Base-by-base conservation (phyloP, 1,284 basidiomycete genomes). In the Lentinula novae-zelandiae region DNA sequence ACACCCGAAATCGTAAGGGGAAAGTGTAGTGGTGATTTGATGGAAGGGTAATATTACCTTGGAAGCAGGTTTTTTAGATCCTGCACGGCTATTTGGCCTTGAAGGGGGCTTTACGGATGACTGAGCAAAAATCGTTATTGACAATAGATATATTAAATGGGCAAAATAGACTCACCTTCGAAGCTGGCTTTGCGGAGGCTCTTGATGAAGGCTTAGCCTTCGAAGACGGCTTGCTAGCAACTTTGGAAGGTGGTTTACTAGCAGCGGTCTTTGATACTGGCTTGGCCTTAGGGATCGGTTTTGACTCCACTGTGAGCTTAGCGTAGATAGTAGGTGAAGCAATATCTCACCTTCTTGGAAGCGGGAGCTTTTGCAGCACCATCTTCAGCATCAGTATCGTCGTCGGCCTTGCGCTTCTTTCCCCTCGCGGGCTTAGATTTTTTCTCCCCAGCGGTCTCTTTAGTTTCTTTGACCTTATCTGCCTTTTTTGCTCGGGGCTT, bases 401-500 rank as follows among this genome's bases (percentile, higher is more conserved):
- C 71, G 60, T 77, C 78, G 33, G 78, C 70, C 70, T 84, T 79
- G 67, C 87, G 81, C 72, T 90, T 89, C 71, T 76, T 82, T 27
- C 84, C 81, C 64, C 78, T 77, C 46, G 79, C 64, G 34, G 83
- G 77, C 71, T 86, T 88, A 38, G 83, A 82, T 66, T 87, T 86
- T 56, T 75, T 77, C 15, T 68, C 75, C 2, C 72, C 65, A 3
- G 65, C 65, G 48, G 74, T 72, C 27, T 75, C 27, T 27, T 27
- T 70, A 20, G 53, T 59, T 78, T 75, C 56, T 33, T 46, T 46
- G 17, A 20, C 69, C 58, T 68, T 68, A 22, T 65, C 65, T 20
- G 58, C 75, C 69, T 87, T 89, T 76, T 84, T 87, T 33, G 77
- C 71, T 64, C 84, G 78, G 48, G 85, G 83, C 72, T 89, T 89